Base-by-base conservation (phyloP, 805 yeast species). In the Monosporozyma aerobia region DNA sequence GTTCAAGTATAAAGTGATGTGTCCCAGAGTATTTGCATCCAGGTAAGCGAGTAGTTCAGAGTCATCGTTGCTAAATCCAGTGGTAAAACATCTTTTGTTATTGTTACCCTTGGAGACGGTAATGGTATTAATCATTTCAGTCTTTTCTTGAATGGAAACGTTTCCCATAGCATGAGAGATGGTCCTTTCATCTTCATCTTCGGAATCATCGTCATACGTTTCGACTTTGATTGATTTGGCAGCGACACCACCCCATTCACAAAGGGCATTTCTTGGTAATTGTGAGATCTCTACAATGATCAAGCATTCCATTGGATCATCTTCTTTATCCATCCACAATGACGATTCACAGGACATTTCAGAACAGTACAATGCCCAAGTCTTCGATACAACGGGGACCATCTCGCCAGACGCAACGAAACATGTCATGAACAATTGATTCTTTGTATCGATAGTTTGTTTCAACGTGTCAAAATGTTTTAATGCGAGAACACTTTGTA, bases 241-340 rank as follows among this genome's bases (percentile, higher is more conserved):
- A 5, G 80, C 67, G 3, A 78, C 55, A 1, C 92, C 95, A 39
- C 83, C 79, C 92, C 95, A 86, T 69, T 88, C 96, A 35, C 85
- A 77, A 22, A 65, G 63, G 0, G 90, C 89, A 41, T 72, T 71
- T 50, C 76, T 77, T 5, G 96, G 96, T 49, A 88, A 69, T 35
- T 69, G 74, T 0, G 72, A 65, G 0, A 85, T 84, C 58, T 76
- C 73, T 0, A 79, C 84, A 11, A 85, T 71, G 11, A 82, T 63
- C 39, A 85, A 62, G 10, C 61, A 59, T 45, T 67, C 59, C 3
- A 29, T 11, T 5, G 63, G 62, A 50, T 66, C 67, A 3, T 52
- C 54, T 5, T 51, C 71, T 59, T 39, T 58, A 37, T 53, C 59
- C 49, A 41, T 48, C 68, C 67, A 62, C 53, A 53, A 3, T 9